Base-by-base conservation (phyloP, 2,329 filamentous ascomycete species). In the Colletotrichum liaoningense region DNA sequence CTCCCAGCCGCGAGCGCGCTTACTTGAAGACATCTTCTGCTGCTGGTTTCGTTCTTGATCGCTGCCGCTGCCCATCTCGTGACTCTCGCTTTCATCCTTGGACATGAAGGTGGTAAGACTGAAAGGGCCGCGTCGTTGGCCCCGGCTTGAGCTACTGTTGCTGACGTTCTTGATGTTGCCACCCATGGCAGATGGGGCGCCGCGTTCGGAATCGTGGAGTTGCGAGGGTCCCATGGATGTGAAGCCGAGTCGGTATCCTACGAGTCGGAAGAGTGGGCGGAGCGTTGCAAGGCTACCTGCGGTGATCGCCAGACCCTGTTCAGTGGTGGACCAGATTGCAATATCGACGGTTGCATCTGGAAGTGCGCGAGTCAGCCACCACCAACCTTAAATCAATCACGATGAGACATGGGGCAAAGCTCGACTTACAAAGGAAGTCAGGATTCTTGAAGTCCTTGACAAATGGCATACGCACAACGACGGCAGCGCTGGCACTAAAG, bases 271-370 rank as follows among this genome's bases (percentile, higher is more conserved):
- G 2, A 89, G 80, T 1, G 87, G 87, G 2, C 86, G 84, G 11
- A 88, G 80, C 0, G 86, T 88, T 9, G 86, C 84, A 16, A 86
- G 82, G 35, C 83, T 84, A 28, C 84, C 85, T 19, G 86, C 87
- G 8, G 84, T 84, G 75, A 89, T 84, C 59, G 86, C 85, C 2
- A 89, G 81, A n/a, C 84, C 85, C 46, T 84, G 80, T 70, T 89
- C 87, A 12, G 84, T 79, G 1, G 83, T 85, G 3, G 86, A 87
- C 86, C 86, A 89, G 75, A 88, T 85, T 22, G 86, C 86, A 65
- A 88, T 84, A 72, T 84, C 82, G 66, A 81, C 71, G 0, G 85
- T 86, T 55, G 82, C 81, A 77, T 78, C 83, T 82, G 64, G 19
- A 33, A 26, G 26, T n/a, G 42, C 63, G 33, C 59, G 57, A 69